A percentile compares a stretch with the other conserved stretches of the same genome.
Evolutionary conservation across 2,329 filamentous ascomycete species (phyloP).

Genomic region (Pestalotiopsis sp.): DNA sequence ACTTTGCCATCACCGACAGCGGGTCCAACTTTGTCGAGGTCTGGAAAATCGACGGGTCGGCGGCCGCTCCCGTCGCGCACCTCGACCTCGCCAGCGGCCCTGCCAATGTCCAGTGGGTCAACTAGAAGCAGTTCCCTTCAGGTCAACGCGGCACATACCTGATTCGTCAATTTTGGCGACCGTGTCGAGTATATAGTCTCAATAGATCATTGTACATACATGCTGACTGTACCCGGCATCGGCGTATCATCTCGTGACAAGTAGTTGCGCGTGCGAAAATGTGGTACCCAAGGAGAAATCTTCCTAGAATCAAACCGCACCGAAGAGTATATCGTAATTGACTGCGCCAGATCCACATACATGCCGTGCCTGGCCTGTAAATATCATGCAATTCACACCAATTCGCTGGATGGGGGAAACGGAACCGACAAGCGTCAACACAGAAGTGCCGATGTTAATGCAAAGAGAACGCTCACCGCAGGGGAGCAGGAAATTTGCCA

Average conservation of each 20-base stretch:
- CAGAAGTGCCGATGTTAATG: not conserved
- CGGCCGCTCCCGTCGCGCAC: constrained; percentile 14
- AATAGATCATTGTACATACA: not conserved
- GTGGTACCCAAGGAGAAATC: too few relatives aligned
- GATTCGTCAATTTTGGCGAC: not conserved
- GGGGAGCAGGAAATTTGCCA: not conserved
- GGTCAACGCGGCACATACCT: too few relatives aligned
- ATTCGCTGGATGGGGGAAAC: not conserved
- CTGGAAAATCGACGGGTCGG: constrained; percentile 29
- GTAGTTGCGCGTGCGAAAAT: too few relatives aligned
- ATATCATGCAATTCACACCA: not conserved
- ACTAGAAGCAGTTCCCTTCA: not conserved
- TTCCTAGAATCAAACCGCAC: not conserved
- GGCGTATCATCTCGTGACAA: not conserved
- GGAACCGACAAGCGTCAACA: not conserved
- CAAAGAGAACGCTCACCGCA: not conserved
- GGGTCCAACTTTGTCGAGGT: constrained; percentile 30
- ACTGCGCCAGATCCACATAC: not conserved
- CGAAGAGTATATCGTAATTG: not conserved
- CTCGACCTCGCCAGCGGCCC: constrained; percentile 19
- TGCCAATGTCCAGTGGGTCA: constrained; percentile 19
- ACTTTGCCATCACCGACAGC: constrained; percentile 32
- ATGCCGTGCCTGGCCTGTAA: not conserved
- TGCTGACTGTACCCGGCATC: not conserved
- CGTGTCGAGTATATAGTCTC: not conserved